Percentiles rank a stretch among this genome's conserved stretches.
Evolutionary conservation across 371 early-diverging fungal genomes (phyloP).

Genomic region (Apophysomyces elegans): DNA sequence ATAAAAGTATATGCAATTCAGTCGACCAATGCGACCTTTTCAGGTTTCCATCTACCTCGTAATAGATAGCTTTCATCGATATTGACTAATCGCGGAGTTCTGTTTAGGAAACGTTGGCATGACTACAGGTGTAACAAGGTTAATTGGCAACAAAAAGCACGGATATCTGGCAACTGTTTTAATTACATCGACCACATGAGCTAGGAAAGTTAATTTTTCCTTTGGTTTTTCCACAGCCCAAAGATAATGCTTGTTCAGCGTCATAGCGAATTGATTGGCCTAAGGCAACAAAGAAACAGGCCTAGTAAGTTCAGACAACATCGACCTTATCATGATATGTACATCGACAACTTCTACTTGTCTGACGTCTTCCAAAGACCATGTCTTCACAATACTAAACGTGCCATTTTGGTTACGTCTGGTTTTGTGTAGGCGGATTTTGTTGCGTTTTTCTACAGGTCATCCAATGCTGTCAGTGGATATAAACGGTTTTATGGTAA

Average conservation of each 20-base stretch:
- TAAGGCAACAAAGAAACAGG: conserved; percentile 14
- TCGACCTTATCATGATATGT: conserved; percentile 18
- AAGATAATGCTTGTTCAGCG: conserved; percentile 50
- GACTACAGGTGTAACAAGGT: conserved; percentile 23
- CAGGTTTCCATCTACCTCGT: conserved; percentile 32
- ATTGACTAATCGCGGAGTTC: conserved; percentile 48
- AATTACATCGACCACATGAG: conserved; percentile 49
- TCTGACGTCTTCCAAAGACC: conserved; percentile 63
- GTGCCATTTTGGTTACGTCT: conserved; percentile 60
- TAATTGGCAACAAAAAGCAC: background rate
- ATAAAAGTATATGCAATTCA: background rate
- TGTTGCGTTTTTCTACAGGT: conserved; percentile 47
- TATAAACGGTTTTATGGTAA: background rate
- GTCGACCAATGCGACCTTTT: conserved; percentile 17
- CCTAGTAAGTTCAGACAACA: background rate
- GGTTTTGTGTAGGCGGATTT: conserved; percentile 58
- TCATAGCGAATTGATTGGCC: conserved; percentile 53
- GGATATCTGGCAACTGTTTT: conserved; percentile 1
- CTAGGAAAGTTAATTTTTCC: conserved; percentile 54
- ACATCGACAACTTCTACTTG: conserved; percentile 62
- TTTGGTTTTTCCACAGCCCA: conserved; percentile 55
- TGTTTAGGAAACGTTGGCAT: conserved; percentile 40
- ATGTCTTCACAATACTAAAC: conserved; percentile 60
- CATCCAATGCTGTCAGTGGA: background rate
- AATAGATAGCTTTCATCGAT: conserved; percentile 50